These are phyloP conservation scores for Xerophyta viscosa DNA, from an alignment of 106 monocot species.

Conservation along the genomic window DNA sequence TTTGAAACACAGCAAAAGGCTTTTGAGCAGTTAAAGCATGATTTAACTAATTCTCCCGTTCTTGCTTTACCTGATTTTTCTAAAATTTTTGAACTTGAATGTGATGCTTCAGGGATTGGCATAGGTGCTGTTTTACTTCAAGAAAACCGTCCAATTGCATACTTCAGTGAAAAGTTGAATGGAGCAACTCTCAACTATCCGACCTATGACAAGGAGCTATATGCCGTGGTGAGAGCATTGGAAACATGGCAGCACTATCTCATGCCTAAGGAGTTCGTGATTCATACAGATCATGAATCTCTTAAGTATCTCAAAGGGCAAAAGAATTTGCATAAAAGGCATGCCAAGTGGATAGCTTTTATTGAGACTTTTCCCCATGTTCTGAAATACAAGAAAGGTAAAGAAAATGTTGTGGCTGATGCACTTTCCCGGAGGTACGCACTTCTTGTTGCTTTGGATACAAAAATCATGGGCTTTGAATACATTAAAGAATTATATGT, in stretches of 20 bases:
- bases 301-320: not conserved
- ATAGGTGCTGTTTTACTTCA: not conserved
- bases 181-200: not conserved
- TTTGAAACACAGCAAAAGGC: not conserved
- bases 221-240: not conserved
- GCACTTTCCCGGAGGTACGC: not conserved
- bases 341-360: not conserved
- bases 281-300: too few species aligned
- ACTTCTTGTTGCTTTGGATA: not conserved
- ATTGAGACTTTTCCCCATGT: not conserved
- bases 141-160: not conserved
- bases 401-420: not conserved
- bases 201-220: not conserved
- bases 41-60: not conserved
- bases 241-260: constrained; percentile 3
- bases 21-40: not conserved
- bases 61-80: not conserved
- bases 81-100: not conserved
- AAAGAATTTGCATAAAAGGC: not conserved
- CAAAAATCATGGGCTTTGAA: not conserved
- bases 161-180: constrained; percentile 3
- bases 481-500: not conserved
- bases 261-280: not conserved
- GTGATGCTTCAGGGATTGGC: not conserved
- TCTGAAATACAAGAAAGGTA: not conserved